Conservation (phyloP, 2,329 filamentous ascomycete genomes). For the Metarhizium robertsii region DNA sequence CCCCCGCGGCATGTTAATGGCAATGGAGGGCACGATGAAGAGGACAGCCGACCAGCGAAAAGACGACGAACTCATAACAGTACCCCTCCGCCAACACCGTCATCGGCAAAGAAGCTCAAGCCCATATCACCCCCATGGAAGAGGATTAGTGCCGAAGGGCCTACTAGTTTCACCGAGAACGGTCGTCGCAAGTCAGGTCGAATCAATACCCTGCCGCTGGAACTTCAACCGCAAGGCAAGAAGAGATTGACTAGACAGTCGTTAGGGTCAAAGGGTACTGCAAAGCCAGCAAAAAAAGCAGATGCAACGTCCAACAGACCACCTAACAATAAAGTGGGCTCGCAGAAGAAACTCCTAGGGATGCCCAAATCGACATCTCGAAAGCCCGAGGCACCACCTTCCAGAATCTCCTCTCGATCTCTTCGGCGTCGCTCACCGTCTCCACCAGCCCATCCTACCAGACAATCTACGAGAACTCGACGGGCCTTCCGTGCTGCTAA, state of each 20-base stretch:
- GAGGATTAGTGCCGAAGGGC: slow-evolving; percentile 72
- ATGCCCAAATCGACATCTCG: slow-evolving; percentile 22
- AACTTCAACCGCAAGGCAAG: slow-evolving; percentile 38
- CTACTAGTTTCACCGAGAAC: slow-evolving; percentile 72
- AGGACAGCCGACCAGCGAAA: slow-evolving; percentile 48
- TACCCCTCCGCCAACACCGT: slow-evolving; percentile 27
- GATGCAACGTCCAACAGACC: slow-evolving; percentile 19
- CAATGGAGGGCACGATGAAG: slow-evolving; percentile 36
- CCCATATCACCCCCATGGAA: slow-evolving; percentile 87
- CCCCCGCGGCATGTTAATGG: slow-evolving; percentile 43
- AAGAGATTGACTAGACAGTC: slow-evolving; percentile 43
- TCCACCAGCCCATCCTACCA: slow-evolving; percentile 27
- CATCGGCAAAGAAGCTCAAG: slow-evolving; percentile 33
- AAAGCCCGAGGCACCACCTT: slow-evolving; percentile 13
- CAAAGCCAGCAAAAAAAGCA: slow-evolving; percentile 23
- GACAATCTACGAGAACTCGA: slow-evolving; percentile 32
- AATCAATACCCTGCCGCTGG: slow-evolving; percentile 47
- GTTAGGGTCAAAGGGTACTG: slow-evolving; percentile 16
- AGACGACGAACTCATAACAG: slow-evolving; percentile 50
- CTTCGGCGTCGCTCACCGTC: slow-evolving; percentile 32
- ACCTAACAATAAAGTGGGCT: slow-evolving; percentile 17
- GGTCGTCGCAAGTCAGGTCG: slow-evolving; percentile 60
- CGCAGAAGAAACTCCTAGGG: slow-evolving; percentile 16
- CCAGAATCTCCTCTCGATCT: slow-evolving; percentile 21
- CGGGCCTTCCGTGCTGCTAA: slow-evolving; percentile 32